Conservation (phyloP, 2,329 filamentous ascomycete species). For the Aspergillus tamarii region DNA sequence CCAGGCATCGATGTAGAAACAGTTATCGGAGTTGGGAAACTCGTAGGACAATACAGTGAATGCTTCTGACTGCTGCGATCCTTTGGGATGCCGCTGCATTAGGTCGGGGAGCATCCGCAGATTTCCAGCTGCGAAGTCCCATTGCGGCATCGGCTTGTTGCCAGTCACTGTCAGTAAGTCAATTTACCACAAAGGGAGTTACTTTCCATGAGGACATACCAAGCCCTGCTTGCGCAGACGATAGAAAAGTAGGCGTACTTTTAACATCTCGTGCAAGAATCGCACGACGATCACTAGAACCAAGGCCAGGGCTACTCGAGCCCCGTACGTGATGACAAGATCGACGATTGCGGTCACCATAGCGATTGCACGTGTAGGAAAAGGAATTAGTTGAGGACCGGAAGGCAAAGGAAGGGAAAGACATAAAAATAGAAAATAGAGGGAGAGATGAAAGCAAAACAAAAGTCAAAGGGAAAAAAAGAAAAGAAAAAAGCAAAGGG, state of each 20-base stretch:
- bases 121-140: neutral
- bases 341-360: rapidly evolving
- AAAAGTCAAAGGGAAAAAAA: too few species aligned
- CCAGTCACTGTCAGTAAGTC: too few species aligned
- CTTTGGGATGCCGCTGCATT: neutral
- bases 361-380: neutral
- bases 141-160: neutral
- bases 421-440: too few species aligned
- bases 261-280: neutral
- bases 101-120: neutral
- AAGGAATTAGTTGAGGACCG: too few species aligned
- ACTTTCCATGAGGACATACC: neutral
- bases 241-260: neutral
- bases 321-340: neutral
- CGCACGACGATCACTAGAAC: neutral
- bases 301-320: neutral
- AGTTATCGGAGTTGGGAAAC: neutral
- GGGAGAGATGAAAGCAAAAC: too few species aligned
- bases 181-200: too few species aligned
- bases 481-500: too few species aligned
- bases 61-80: neutral
- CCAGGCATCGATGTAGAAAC: neutral
- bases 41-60: neutral
- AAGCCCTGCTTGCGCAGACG: neutral
- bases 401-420: too few species aligned